phyloP scores from a whole-genome alignment of 2,329 filamentous ascomycete genomes.

The Periconia sp. region DNA sequence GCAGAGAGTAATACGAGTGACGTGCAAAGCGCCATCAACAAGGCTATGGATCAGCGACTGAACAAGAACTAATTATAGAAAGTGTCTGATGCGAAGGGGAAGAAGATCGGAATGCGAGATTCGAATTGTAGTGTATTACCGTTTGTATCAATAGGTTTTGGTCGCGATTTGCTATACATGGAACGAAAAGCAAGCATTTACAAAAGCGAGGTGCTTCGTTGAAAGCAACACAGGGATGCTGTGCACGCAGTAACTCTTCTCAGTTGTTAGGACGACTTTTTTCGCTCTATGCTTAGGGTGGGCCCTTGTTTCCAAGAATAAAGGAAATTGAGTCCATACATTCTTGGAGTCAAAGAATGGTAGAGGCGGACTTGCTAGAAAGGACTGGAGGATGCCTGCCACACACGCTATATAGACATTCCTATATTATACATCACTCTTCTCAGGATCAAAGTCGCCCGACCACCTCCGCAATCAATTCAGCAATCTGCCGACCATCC shows the following conservation, averaged over 20 bases:
- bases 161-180: slow-evolving; percentile 4
- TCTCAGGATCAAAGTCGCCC: background rate
- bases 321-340: no score
- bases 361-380: no score
- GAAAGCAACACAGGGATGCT: slow-evolving; percentile 9
- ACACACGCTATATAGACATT: background rate
- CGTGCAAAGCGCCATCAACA: slow-evolving; percentile 35
- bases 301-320: no score
- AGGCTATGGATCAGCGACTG: slow-evolving; percentile 39
- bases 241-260: background rate
- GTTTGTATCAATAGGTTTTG: slow-evolving; percentile 32
- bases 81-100: background rate
- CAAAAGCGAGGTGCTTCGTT: slow-evolving; percentile 16
- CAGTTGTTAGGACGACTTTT: no score
- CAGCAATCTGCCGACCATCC: slow-evolving; percentile 59
- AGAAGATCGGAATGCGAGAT: slow-evolving; percentile 3
- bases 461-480: slow-evolving; percentile 34
- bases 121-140: slow-evolving; percentile 32
- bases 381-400: no score
- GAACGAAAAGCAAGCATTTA: slow-evolving; percentile 12
- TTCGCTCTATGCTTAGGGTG: no score
- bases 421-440: background rate
- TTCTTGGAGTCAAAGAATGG: no score
- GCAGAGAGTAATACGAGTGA: slow-evolving; percentile 23
- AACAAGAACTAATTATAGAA: slow-evolving; percentile 24